These are phyloP conservation scores for Musa balbisiana DNA, from an alignment of 202 grass and related monocot genomes.

Conservation along the genomic window DNA sequence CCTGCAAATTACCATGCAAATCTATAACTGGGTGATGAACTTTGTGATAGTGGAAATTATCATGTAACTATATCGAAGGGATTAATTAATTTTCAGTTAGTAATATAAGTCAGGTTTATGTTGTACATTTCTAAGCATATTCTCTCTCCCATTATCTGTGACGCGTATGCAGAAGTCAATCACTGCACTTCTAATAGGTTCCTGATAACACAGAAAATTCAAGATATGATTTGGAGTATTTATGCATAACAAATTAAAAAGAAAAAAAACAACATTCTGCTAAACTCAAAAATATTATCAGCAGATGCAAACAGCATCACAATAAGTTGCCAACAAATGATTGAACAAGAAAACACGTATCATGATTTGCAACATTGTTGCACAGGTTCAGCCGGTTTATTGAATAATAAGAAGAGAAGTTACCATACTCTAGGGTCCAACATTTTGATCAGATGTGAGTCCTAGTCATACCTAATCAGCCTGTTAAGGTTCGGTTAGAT, in stretches of 20 bases:
- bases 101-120: conserved; percentile 4
- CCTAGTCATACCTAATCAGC: no score
- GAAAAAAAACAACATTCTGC: not conserved
- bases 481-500: no score
- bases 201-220: conserved; percentile 31
- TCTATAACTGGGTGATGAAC: not conserved
- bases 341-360: not conserved
- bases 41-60: not conserved
- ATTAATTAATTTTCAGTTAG: not conserved
- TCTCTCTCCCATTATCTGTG: conserved; percentile 94
- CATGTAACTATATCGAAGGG: not conserved
- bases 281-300: not conserved
- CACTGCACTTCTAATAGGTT: conserved; percentile 86
- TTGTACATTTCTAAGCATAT: conserved; percentile 77
- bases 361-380: not conserved
- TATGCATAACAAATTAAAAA: no score
- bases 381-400: no score
- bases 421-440: no score
- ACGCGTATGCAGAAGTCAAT: conserved; percentile 82
- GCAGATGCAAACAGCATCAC: not conserved
- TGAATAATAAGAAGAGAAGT: no score
- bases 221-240: not conserved
- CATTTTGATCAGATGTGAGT: no score
- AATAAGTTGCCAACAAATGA: no score
- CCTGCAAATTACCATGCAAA: conserved; percentile 38